Base-by-base conservation (phyloP, 495 filamentous ascomycete genomes). In the Staphylotrichum longicolle region DNA sequence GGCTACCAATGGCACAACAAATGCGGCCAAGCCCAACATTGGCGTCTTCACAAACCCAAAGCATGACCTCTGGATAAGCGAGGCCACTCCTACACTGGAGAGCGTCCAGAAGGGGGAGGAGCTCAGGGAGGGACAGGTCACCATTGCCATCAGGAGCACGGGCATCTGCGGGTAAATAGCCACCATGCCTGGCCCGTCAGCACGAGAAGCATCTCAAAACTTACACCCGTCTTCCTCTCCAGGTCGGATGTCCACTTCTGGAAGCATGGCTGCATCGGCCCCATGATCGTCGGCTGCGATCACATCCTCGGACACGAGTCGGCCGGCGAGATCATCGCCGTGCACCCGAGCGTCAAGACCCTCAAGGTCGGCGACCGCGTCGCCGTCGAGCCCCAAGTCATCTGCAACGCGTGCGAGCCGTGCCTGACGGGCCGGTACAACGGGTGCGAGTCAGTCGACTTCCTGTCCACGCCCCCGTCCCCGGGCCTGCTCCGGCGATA, bases 191-290 rank as follows among this genome's bases (percentile, higher is more conserved):
- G 30, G 37, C 63, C 63, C 64, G 61, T 70, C 68, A 64, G 72
- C 63, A 59, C 7, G 14, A 52, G 12, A n/a, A 4, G 0, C 14
- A 0, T 14, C 6, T 40, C 11, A 10, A 14, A 12, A 53, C 63
- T 74, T 7, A 70, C 63, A 27, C 30, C 30, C 44, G 9, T 9
- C 15, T 30, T 40, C 33, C 61, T 34, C n/a, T 51, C 3, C 51
- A 95, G 91, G 50, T 95, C 91, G 57, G 92, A 96, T 75, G 86
- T 97, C 35, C 92, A 96, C 77, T 97, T 97, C 82, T 96, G 91
- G 92, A 91, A 93, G 72, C 88, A 87, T 40, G 91, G 91, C 63
- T 89, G 88, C 75, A 96, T 97, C 69, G 92, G 92, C 12, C 92
- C 92, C 57, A 97, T 96, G 92, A 87, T 96, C 63, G 91, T 97